Evolutionary conservation across 176 grass and related monocot genomes (phyloP).

Genomic region (Aegilops umbellulata): DNA sequence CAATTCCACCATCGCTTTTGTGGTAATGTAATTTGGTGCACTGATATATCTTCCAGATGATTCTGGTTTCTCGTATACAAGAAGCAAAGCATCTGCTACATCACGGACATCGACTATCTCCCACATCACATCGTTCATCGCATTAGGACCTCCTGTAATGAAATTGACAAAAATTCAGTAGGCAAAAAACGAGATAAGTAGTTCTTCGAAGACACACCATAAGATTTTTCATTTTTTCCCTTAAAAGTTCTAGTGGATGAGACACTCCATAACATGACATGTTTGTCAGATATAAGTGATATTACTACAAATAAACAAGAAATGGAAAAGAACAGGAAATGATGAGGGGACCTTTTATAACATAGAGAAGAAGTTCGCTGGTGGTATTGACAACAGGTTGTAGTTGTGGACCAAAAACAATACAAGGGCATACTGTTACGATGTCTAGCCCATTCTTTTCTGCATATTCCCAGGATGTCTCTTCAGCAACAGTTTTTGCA

Average conservation of each 20-base stretch:
- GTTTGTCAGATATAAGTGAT: neutral
- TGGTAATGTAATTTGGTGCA: neutral
- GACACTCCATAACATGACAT: neutral
- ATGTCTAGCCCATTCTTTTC: conserved; percentile 22
- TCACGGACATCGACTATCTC: conserved; percentile 34
- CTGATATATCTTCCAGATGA: conserved; percentile 39
- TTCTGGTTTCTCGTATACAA: conserved; percentile 25
- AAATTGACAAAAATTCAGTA: neutral
- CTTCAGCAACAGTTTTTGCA: conserved; percentile 46
- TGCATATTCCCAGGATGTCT: conserved; percentile 28
- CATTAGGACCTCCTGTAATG: conserved; percentile 30
- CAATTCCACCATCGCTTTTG: conserved; percentile 1
- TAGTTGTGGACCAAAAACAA: conserved; percentile 24
- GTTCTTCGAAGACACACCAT: neutral
- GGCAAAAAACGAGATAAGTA: neutral
- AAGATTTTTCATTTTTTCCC: neutral
- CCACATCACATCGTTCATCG: conserved; percentile 10
- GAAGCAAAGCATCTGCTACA: conserved; percentile 25
- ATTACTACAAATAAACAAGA: neutral
- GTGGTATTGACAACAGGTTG: conserved; percentile 24
- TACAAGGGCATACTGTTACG: conserved; percentile 32
- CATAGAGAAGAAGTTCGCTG: conserved; percentile 13
- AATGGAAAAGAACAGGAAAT: neutral
- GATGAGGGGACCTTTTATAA: conserved; percentile 27
- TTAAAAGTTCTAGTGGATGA: neutral